Conservation (phyloP, 768 basidiomycete genomes). For the Mrakia blollopis region DNA sequence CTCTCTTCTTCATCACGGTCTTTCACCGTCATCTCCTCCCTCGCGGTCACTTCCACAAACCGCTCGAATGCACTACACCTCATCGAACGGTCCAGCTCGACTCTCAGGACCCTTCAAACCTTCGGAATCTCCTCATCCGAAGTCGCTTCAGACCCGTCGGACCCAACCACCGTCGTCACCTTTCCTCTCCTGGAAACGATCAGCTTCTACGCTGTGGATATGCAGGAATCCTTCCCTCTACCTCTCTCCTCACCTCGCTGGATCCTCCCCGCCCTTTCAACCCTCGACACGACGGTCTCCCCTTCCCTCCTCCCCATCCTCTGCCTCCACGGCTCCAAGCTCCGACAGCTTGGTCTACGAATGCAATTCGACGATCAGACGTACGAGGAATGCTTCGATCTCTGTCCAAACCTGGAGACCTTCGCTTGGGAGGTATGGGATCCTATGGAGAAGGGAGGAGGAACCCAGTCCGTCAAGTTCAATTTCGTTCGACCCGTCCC, state of each 20-base stretch:
- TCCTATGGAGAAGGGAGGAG: no score
- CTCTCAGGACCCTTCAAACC: no score
- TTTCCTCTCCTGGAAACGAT: not conserved
- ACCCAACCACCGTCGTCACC: no score
- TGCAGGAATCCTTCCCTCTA: not conserved
- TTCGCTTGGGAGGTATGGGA: not conserved
- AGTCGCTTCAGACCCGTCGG: no score
- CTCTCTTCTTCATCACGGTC: no score
- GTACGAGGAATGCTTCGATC: not conserved
- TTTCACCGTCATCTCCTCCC: no score
- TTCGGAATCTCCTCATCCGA: no score
- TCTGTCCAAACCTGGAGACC: not conserved
- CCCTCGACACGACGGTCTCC: not conserved
- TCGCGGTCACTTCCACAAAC: no score
- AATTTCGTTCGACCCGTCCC: not conserved
- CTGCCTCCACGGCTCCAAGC: not conserved
- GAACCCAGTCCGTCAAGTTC: no score
- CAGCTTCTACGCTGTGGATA: no score
- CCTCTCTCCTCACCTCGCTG: not conserved
- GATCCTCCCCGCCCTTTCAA: not conserved
- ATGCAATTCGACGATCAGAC: not conserved
- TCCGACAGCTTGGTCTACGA: not conserved
- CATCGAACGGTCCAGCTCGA: no score
- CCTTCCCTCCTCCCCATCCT: not conserved
- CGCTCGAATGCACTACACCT: no score